A percentile compares a stretch with the other conserved stretches of the same genome.
These are phyloP conservation scores for Fusarium algeriense DNA, from an alignment of 2,329 filamentous ascomycete genomes.

Conservation along the genomic window DNA sequence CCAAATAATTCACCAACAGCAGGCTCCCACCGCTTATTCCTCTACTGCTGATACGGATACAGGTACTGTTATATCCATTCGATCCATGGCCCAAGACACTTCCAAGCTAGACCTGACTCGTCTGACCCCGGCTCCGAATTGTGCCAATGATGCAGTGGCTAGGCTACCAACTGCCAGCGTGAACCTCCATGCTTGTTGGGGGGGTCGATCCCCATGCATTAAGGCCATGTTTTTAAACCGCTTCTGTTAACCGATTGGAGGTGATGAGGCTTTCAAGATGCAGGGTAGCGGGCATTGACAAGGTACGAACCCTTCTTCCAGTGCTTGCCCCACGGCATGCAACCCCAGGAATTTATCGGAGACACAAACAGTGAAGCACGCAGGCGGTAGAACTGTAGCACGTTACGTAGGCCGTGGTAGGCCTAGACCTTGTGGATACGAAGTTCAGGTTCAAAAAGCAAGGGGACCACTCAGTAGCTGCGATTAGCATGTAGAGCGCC, in stretches of 20 bases:
- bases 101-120: conserved; percentile 43
- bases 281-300: conserved; percentile 34
- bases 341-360: conserved; percentile 32
- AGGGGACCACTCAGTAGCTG: conserved; percentile 6
- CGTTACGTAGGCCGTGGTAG: conserved; percentile 34
- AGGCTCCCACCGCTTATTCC: conserved; percentile 39
- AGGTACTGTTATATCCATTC: neutral
- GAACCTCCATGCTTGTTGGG: conserved; percentile 42
- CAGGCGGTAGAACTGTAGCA: conserved; percentile 23
- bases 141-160: conserved; percentile 44
- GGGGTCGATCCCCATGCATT: conserved; percentile 41
- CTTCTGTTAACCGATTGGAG: conserved; percentile 35
- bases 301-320: conserved; percentile 22
- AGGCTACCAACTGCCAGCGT: conserved; percentile 20
- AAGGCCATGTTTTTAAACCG: conserved; percentile 28
- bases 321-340: conserved; percentile 32
- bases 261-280: conserved; percentile 25
- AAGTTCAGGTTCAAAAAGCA: conserved; percentile 4
- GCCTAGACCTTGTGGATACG: conserved; percentile 29
- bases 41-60: conserved; percentile 25
- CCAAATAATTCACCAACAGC: conserved; percentile 2
- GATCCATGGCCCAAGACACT: conserved; percentile 38
- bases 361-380: conserved; percentile 16
- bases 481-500: conserved; percentile 31
- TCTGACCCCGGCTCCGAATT: conserved; percentile 20